Evolutionary conservation across 176 grass and related monocot genomes (phyloP).

Genomic region (bread wheat (Triticum aestivum)): IWGSC_CS_RefSeq_v2.1 NC_057794.1:260634197-260634696

Average conservation of each 20-base stretch:
- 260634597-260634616: slow-evolving; percentile 84
- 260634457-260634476: slow-evolving; percentile 73
- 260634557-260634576: slow-evolving; percentile 86
- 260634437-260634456: slow-evolving; percentile 77
- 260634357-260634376: slow-evolving; percentile 70
- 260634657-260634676: neutral
- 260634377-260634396: slow-evolving; percentile 81
- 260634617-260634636: slow-evolving; percentile 63
- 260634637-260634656: slow-evolving; percentile 89
- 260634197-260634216: slow-evolving; percentile 61
- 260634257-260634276: slow-evolving; percentile 61
- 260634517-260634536: slow-evolving; percentile 55
- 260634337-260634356: slow-evolving; percentile 58
- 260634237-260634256: slow-evolving; percentile 55
- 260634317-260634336: slow-evolving; percentile 67
- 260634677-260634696: too few species aligned
- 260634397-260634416: slow-evolving; percentile 57
- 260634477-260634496: slow-evolving; percentile 70
- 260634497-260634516: slow-evolving; percentile 65
- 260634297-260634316: slow-evolving; percentile 64
- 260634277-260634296: slow-evolving; percentile 66
- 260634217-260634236: slow-evolving; percentile 40
- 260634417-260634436: slow-evolving; percentile 69
- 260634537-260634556: slow-evolving; percentile 79
- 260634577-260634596: slow-evolving; percentile 71